phyloP scores from a whole-genome alignment of 768 basidiomycete species.

The Naganishia randhawae region DNA sequence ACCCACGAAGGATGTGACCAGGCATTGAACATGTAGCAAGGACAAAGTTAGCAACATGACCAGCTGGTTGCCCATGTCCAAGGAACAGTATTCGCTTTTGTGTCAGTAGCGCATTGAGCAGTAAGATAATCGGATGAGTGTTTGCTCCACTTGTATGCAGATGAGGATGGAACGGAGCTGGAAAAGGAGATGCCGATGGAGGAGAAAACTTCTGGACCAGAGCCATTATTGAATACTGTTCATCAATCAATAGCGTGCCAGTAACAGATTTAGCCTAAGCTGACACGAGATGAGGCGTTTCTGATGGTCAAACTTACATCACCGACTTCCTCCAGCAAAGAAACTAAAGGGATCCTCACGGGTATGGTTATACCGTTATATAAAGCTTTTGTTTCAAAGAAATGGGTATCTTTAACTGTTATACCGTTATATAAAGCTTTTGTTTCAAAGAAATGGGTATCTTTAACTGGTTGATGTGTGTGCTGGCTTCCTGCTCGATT shows the following conservation, averaged over 20 bases:
- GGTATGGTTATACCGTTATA: slow-evolving; percentile 79
- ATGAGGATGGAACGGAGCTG: slow-evolving; percentile 74
- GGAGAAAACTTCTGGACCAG: slow-evolving; percentile 78
- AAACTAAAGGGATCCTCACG: slow-evolving; percentile 82
- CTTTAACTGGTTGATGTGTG: slow-evolving; percentile 54
- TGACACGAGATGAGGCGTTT: background rate
- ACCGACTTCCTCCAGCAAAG: slow-evolving; percentile 91
- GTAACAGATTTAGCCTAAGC: slow-evolving; percentile 25
- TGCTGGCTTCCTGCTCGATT: background rate
- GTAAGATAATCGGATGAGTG: slow-evolving; percentile 89
- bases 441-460: slow-evolving; percentile 92
- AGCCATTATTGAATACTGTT: slow-evolving; percentile 87
- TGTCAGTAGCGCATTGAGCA: slow-evolving; percentile 93
- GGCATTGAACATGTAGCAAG: slow-evolving; percentile 89
- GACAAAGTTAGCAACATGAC: slow-evolving; percentile 84
- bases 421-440: slow-evolving; percentile 75
- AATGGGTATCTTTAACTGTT: slow-evolving; percentile 79
- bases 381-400: slow-evolving; percentile 76
- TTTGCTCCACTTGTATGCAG: slow-evolving; percentile 83
- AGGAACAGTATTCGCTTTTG: slow-evolving; percentile 95
- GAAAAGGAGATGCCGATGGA: slow-evolving; percentile 57
- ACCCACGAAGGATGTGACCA: slow-evolving; percentile 71
- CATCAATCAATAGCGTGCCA: background rate
- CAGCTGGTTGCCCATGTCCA: slow-evolving; percentile 82
- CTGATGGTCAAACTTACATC: slow-evolving; percentile 62